Conservation (phyloP, 2,329 filamentous ascomycete genomes). For the Aspergillus sp. region DNA sequence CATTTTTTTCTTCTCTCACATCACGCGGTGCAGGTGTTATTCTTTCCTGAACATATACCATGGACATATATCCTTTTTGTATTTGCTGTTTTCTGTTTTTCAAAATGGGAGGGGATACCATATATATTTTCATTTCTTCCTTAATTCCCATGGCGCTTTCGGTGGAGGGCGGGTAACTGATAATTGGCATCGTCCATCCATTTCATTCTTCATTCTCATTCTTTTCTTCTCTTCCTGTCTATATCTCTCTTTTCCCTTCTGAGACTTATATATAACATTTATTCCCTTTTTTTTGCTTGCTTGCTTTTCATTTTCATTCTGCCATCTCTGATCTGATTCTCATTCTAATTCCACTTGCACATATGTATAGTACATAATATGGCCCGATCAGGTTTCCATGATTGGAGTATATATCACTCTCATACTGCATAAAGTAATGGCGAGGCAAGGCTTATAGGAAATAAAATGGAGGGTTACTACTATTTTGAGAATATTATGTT, state of each 20-base stretch:
- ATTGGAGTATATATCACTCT: not conserved
- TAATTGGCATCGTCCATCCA: not conserved
- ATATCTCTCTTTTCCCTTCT: not conserved
- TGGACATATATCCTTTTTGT: too few relatives aligned
- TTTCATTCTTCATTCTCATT: not conserved
- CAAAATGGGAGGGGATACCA: not conserved
- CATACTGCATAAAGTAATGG: not conserved
- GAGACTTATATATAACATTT: not conserved
- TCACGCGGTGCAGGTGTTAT: not conserved
- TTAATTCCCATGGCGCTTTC: not conserved
- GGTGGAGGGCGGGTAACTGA: not conserved
- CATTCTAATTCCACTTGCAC: not conserved
- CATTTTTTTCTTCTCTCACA: not conserved
- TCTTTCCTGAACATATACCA: not conserved
- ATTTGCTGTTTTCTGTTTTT: not conserved
- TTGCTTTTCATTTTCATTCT: not conserved
- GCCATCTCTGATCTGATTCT: not conserved
- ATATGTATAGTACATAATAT: not conserved
- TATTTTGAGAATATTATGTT: too few relatives aligned
- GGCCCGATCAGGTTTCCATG: not conserved
- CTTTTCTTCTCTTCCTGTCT: not conserved
- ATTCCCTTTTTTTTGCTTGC: not conserved
- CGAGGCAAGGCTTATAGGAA: too few relatives aligned
- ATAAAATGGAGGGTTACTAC: too few relatives aligned
- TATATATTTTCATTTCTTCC: not conserved